These are phyloP conservation scores for Meira nashicola DNA, from an alignment of 1,284 basidiomycete genomes.

Conservation along the genomic window DNA sequence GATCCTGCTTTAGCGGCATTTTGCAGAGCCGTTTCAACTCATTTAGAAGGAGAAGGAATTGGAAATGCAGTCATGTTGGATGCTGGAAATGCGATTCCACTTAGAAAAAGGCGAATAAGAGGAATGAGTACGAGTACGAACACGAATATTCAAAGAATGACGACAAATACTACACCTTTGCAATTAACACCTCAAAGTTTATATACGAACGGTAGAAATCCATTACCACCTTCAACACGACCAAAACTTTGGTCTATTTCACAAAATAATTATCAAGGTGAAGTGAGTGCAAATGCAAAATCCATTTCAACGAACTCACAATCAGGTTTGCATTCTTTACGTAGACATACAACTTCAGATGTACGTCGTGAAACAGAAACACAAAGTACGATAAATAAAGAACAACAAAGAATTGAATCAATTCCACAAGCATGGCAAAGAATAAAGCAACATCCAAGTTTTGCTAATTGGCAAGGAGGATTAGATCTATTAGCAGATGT, in stretches of 20 bases:
- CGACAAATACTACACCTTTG: background rate
- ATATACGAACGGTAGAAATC: background rate
- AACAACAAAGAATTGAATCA: background rate
- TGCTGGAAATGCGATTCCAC: slow-evolving; percentile 11
- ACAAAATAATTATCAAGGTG: background rate
- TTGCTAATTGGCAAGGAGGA: slow-evolving; percentile 38
- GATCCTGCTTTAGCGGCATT: slow-evolving; percentile 18
- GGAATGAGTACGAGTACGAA: background rate
- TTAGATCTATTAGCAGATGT: slow-evolving; percentile 49
- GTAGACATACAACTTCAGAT: background rate
- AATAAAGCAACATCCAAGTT: slow-evolving; percentile 47
- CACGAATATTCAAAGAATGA: background rate
- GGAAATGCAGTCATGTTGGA: background rate
- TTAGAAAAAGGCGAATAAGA: slow-evolving; percentile 4
- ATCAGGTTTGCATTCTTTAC: background rate
- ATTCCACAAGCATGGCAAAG: slow-evolving; percentile 38
- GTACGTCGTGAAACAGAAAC: background rate
- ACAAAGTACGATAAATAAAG: background rate
- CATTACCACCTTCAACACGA: background rate
- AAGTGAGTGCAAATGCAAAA: background rate
- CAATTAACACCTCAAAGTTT: background rate
- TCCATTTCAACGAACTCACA: background rate
- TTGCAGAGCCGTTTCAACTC: slow-evolving; percentile 13
- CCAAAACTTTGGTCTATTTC: background rate
- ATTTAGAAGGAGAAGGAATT: background rate